Base-by-base conservation (phyloP, 257 asterid genomes). In the Gentiana dahurica region DNA sequence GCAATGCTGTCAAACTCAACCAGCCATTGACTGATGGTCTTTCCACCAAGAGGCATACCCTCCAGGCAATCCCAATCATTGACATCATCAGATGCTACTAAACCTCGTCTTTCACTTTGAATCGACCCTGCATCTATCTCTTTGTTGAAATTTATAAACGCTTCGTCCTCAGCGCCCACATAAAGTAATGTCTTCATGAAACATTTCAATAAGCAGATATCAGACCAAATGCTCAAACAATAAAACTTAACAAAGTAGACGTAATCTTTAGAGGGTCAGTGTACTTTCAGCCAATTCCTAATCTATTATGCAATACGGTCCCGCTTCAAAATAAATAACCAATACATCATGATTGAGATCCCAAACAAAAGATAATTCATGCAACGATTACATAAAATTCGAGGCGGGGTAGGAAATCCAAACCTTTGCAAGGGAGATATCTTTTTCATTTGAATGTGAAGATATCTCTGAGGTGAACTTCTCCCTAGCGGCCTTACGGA, bases 351-450 rank as follows among this genome's bases (percentile, higher is more conserved):
- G 41, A 36, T 41, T 39, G 38, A 4, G 36, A 32, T 34, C 37
- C 43, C 6, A 3, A 55, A 52, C 48, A 9, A 65, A 34, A 41
- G 51, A 39, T 12, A 12, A 10, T 9, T 45, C 9, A 34, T 6
- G 46, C 36, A 43, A 63, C 13, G 12, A 55, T 49, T 47, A 24
- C 50, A 46, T 2, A 36, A 55, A 32, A 43, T 24, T 24, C 24
- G 24, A 59, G 51, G 53, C 50, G 34, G 36, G 5, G 13, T 47
- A 39, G 41, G 5, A 61, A 38, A 49, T 55, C 55, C 38, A 33
- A 62, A 90, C 98, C 96, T 90, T 84, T 39, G 96, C 86, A 44
- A 90, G 89, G 24, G 96, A 87, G 76, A 90, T 75, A 74, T 90
- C 92, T 65, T 76, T 90, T 77, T 82, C 96, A 75, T 82, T 82